Evolutionary conservation across 331 rosid species (phyloP).

Genomic region (Rosa hybrid): DNA sequence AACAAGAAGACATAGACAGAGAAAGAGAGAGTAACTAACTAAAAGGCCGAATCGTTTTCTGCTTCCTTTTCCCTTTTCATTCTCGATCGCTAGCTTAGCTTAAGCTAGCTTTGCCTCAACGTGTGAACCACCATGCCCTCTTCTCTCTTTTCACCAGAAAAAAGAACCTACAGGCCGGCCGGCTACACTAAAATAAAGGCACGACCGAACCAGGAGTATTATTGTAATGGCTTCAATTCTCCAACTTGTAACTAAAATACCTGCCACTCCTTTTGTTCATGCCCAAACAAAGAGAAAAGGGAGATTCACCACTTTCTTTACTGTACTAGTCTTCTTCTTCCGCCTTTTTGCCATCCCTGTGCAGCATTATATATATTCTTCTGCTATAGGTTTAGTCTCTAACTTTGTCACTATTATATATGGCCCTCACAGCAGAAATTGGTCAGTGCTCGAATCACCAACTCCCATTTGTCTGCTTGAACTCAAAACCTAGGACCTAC

Average conservation of each 20-base stretch:
- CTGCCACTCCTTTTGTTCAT: conserved; percentile 9
- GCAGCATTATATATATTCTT: neutral
- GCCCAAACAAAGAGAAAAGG: neutral
- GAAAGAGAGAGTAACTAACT: neutral
- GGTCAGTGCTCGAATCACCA: conserved; percentile 27
- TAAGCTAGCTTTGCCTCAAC: conserved; percentile 22
- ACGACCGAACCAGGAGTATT: neutral
- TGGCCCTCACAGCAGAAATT: neutral
- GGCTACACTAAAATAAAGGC: neutral
- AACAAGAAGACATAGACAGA: conserved; percentile 29
- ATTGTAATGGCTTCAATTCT: conserved; percentile 14
- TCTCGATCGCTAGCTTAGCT: neutral
- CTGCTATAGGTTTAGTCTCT: neutral
- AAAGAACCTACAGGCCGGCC: conserved; percentile 24
- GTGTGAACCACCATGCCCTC: conserved; percentile 42
- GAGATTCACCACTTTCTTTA: neutral
- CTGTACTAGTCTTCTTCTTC: conserved; percentile 4
- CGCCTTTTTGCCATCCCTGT: neutral
- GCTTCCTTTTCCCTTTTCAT: conserved; percentile 1
- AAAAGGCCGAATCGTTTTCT: neutral
- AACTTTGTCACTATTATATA: neutral
- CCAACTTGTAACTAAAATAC: conserved; percentile 20
- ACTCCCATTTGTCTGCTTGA: conserved; percentile 41
- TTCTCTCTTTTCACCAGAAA: conserved; percentile 13
- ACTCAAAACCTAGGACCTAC: conserved; percentile 30